Evolutionary conservation across 768 basidiomycete species (phyloP), one percentile per base, ranked within the genome.

Genomic region (Naganishia antarctica): DNA sequence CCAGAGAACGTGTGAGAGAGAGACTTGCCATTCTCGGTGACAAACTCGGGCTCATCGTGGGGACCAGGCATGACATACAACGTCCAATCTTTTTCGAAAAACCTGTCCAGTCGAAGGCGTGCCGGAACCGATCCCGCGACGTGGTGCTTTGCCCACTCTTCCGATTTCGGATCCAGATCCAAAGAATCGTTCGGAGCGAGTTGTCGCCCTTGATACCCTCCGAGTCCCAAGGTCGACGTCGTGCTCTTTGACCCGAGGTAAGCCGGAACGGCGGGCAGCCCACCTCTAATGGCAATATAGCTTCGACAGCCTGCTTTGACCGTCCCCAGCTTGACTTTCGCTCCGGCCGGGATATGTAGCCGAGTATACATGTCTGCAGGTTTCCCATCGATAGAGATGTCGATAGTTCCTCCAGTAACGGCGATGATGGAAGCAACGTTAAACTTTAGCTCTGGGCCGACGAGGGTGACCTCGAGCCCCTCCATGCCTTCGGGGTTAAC

Each of bases 41-140:
- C 67, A 69, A 83, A 87, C 51, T 82, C 81, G 3, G 79, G 78
- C 61, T 86, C 84, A 63, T 82, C 85, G 21, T 87, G 84, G 0
- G 86, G 87, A 0, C 87, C 86, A 1, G 83, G 69, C 15, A 88
- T 80, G 46, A 83, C 84, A 48, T 82, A 74, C 5, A 88, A 69
- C 0, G 76, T 73, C 84, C 84, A 85, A 26, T 83, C 72, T 0
- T 72, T 72, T 0, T 82, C 60, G 66, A 67, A 71, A 15, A 69
- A 47, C 4, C 26, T 23, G 45, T 71, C 67, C 15, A 70, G 57
- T 15, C 70, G 59, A 25, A 66, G 60, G 16, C 21, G 21, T 12
- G 16, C 11, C 5, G 79, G 73, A 83, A 86, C 80, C 61, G 29
- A 81, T 6, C 65, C 29, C 0, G 63, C 31, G 16, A 49, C 53